These are phyloP conservation scores for Whalleya microplaca DNA, from an alignment of 2,329 filamentous ascomycete species.

Conservation along the genomic window DNA sequence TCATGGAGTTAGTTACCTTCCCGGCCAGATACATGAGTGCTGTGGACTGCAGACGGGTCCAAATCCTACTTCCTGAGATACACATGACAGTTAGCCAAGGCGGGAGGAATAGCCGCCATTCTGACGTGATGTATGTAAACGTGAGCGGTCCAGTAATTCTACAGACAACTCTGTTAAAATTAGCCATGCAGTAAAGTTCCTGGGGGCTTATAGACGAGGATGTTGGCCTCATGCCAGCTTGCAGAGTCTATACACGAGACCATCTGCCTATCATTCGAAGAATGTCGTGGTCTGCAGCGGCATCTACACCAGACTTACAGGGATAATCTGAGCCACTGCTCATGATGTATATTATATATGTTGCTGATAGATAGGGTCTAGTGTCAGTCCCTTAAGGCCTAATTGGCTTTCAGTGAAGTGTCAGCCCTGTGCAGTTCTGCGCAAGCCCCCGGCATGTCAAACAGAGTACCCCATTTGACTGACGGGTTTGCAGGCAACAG, in stretches of 20 bases:
- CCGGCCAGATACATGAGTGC: background rate
- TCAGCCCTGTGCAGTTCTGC: slow-evolving; percentile 19
- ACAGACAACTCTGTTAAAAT: background rate
- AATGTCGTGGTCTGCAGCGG: no score
- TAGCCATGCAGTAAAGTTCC: no score
- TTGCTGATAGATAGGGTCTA: slow-evolving; percentile 7
- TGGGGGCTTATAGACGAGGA: no score
- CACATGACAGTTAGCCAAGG: background rate
- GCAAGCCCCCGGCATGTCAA: slow-evolving; percentile 15
- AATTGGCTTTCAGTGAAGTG: background rate
- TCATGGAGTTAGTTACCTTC: background rate
- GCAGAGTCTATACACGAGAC: no score
- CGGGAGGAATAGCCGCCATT: background rate
- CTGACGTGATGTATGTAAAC: background rate
- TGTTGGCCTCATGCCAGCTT: no score
- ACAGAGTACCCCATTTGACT: slow-evolving; percentile 14
- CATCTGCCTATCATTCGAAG: no score
- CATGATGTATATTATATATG: slow-evolving; percentile 9
- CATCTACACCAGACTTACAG: background rate
- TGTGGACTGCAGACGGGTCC: background rate
- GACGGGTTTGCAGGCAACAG: slow-evolving; percentile 9
- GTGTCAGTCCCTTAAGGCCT: slow-evolving; percentile 1
- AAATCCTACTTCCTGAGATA: no score
- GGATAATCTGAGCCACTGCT: slow-evolving; percentile 2
- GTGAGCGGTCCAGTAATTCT: background rate